Percentiles rank a stretch among this genome's conserved stretches.
phyloP scores from a whole-genome alignment of 2,329 filamentous ascomycete species.

The Trichophyton verrucosum region DNA sequence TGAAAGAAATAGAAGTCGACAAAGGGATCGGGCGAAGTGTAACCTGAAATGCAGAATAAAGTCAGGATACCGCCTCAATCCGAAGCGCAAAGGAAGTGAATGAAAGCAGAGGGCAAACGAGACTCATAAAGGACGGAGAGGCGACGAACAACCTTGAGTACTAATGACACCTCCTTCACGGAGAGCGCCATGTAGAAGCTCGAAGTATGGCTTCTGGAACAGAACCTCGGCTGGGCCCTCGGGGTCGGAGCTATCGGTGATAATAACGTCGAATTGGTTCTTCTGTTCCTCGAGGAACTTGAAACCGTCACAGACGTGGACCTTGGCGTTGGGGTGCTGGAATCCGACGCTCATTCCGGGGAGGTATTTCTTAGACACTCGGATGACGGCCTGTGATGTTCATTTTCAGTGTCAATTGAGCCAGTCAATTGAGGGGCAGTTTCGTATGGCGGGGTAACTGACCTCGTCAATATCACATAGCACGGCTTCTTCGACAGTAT shows the following conservation, averaged over 20 bases:
- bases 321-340: constrained; percentile 83
- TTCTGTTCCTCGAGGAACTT: constrained; percentile 96
- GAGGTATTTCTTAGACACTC: constrained; percentile 95
- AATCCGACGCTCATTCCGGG: constrained; percentile 88
- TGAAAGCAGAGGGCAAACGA: constrained; percentile 48
- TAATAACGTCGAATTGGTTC: constrained; percentile 97
- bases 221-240: constrained; percentile 92
- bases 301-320: constrained; percentile 93
- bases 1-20: constrained; percentile 21
- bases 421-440: neutral
- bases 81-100: constrained; percentile 5
- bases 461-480: constrained; percentile 98
- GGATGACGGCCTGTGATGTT: constrained; percentile 64
- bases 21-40: constrained; percentile 3
- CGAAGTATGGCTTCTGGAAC: constrained; percentile 98
- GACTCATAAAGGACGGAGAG: constrained; percentile 62
- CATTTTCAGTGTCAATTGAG: neutral
- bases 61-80: constrained; percentile 8
- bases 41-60: constrained; percentile 4
- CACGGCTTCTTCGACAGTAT: constrained; percentile 85
- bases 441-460: constrained; percentile 11
- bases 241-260: constrained; percentile 95
- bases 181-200: constrained; percentile 80
- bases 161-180: constrained; percentile 95
- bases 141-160: constrained; percentile 99